Evolutionary conservation across 768 basidiomycete genomes (phyloP).

Genomic region (Suillus lakei): DNA sequence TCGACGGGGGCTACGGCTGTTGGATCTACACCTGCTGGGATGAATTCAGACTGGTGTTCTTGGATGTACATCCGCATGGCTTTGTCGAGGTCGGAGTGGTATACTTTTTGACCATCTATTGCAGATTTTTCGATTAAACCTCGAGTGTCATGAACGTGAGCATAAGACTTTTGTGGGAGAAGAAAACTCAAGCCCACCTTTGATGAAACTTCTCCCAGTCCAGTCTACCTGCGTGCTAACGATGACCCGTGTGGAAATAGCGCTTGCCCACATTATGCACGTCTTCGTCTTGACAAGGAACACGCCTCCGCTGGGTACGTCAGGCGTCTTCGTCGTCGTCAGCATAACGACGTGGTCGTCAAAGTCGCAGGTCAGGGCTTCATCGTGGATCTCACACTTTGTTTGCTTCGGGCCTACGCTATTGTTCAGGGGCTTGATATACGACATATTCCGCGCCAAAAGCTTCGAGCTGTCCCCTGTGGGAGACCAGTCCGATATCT

Average conservation of each 20-base stretch:
- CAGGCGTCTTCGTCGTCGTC: conserved; percentile 91
- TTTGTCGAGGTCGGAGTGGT: conserved; percentile 81
- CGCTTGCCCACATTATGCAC: conserved; percentile 93
- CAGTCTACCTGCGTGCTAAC: conserved; percentile 95
- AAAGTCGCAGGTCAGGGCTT: conserved; percentile 77
- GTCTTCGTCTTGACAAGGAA: conserved; percentile 95
- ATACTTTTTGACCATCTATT: conserved; percentile 90
- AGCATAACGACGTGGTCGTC: conserved; percentile 83
- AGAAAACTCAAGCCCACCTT: conserved; percentile 53
- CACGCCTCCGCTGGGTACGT: conserved; percentile 92
- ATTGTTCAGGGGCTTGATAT: conserved; percentile 91
- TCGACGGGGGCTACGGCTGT: conserved; percentile 53
- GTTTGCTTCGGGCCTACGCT: conserved; percentile 93
- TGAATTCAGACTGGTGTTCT: conserved; percentile 88
- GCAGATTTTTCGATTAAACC: conserved; percentile 93
- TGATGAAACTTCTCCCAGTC: conserved; percentile 97
- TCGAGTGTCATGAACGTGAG: conserved; percentile 32
- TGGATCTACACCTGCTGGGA: conserved; percentile 78
- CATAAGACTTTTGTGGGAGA: neutral
- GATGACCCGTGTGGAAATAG: conserved; percentile 73
- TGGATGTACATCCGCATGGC: conserved; percentile 90
- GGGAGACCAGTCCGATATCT: conserved; percentile 95
- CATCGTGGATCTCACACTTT: conserved; percentile 94
- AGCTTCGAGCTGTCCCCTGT: conserved; percentile 62
- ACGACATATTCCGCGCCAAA: conserved; percentile 85